These are phyloP conservation scores for Solanum gracilifrons DNA, from an alignment of 257 asterid genomes.

Conservation along the genomic window DNA sequence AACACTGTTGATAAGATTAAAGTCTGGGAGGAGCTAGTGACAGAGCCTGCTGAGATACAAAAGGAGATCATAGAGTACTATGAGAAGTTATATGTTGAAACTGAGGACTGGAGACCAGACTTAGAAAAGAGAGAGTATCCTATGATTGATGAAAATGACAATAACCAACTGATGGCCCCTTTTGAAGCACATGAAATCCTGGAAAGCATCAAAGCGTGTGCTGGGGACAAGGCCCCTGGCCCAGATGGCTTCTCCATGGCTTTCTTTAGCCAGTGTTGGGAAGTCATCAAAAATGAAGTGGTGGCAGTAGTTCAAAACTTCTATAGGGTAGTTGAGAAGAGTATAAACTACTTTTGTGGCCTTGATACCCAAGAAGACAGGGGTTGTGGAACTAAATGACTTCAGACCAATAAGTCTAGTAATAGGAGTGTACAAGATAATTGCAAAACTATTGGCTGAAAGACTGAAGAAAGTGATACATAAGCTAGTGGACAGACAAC, in stretches of 20 bases:
- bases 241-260: background rate
- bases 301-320: background rate
- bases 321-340: background rate
- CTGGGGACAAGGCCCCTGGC: background rate
- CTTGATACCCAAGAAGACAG: background rate
- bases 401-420: background rate
- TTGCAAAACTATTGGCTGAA: background rate
- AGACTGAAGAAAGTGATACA: background rate
- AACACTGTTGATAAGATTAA: background rate
- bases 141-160: background rate
- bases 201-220: background rate
- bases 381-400: background rate
- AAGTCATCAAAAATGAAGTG: background rate
- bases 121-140: background rate
- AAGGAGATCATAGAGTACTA: background rate
- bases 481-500: background rate
- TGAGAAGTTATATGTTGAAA: background rate
- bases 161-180: background rate
- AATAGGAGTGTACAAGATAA: background rate
- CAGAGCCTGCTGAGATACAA: background rate
- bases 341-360: background rate
- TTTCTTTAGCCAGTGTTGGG: background rate
- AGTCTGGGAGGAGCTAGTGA: background rate
- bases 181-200: background rate
- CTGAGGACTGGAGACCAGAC: background rate